Evolutionary conservation across 805 yeast genomes (phyloP).

Genomic region (Pichia ethanolica): DNA sequence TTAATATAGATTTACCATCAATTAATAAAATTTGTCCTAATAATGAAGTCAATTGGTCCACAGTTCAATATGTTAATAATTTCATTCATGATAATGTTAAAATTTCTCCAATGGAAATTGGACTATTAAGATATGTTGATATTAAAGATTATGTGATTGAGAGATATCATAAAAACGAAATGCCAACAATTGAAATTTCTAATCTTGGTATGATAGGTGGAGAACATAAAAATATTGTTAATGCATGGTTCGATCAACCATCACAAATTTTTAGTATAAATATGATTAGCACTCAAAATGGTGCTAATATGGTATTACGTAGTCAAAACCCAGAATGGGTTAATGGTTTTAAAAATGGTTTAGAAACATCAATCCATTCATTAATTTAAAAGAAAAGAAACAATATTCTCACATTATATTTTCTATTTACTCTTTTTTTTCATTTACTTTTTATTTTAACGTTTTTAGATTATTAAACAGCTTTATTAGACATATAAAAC

Average conservation of each 20-base stretch:
- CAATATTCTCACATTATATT: too few species aligned
- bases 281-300: slow-evolving; percentile 6
- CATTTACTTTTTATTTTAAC: too few species aligned
- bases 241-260: slow-evolving; percentile 12
- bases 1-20: slow-evolving; percentile 12
- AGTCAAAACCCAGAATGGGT: slow-evolving; percentile 2
- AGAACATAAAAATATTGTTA: neutral
- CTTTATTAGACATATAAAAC: too few species aligned
- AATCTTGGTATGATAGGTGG: slow-evolving; percentile 2
- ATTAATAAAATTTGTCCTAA: slow-evolving; percentile 5
- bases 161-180: slow-evolving; percentile 1
- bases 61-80: neutral
- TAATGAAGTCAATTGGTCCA: slow-evolving; percentile 6
- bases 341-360: neutral
- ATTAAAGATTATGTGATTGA: slow-evolving; percentile 2
- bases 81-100: slow-evolving; percentile 1
- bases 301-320: slow-evolving; percentile 3
- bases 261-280: slow-evolving; percentile 6
- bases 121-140: slow-evolving; percentile 7
- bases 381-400: neutral
- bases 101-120: slow-evolving; percentile 2
- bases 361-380: neutral
- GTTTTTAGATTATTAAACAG: too few species aligned
- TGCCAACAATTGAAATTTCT: slow-evolving; percentile 12
- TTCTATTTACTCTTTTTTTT: too few species aligned